Evolutionary conservation across 1,139 yeast genomes (phyloP).

Genomic region (Yamadazyma atmosphaerica): DNA sequence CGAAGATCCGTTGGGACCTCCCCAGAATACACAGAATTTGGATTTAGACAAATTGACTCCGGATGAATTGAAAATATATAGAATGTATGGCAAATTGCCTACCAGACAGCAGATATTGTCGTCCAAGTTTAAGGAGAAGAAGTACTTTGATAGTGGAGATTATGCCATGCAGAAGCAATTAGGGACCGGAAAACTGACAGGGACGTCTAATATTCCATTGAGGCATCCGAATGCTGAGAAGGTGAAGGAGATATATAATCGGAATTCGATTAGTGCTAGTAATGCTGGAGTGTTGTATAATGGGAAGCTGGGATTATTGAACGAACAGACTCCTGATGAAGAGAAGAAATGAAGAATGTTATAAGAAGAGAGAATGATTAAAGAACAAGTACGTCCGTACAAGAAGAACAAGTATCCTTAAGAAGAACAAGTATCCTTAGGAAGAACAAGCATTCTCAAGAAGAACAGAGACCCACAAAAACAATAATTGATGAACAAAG

Average conservation of each 20-base stretch:
- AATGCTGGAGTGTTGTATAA: conserved; percentile 47
- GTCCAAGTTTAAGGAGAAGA: conserved; percentile 81
- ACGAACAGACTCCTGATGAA: conserved; percentile 40
- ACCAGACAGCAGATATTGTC: conserved; percentile 79
- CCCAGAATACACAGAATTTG: conserved; percentile 45
- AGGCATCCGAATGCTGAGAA: conserved; percentile 52
- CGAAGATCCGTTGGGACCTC: conserved; percentile 51
- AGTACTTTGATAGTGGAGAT: conserved; percentile 96
- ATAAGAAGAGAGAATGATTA: background rate
- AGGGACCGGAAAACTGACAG: conserved; percentile 20
- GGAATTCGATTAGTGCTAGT: conserved; percentile 46
- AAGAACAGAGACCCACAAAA: too few relatives aligned
- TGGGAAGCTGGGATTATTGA: conserved; percentile 48
- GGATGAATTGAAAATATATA: conserved; percentile 69
- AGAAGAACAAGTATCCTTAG: too few relatives aligned
- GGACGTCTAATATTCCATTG: conserved; percentile 33
- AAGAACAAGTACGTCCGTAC: too few relatives aligned
- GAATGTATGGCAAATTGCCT: conserved; percentile 87
- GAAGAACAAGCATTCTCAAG: too few relatives aligned
- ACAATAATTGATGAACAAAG: too few relatives aligned
- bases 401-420: too few relatives aligned
- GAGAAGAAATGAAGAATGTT: conserved; percentile 5
- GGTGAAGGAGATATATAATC: conserved; percentile 47
- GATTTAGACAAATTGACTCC: conserved; percentile 63
- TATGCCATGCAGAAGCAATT: conserved; percentile 82